Evolutionary conservation across 2,329 filamentous ascomycete genomes (phyloP), one percentile per base, ranked within the genome.

Genomic region (Pseudonectria buxi): DNA sequence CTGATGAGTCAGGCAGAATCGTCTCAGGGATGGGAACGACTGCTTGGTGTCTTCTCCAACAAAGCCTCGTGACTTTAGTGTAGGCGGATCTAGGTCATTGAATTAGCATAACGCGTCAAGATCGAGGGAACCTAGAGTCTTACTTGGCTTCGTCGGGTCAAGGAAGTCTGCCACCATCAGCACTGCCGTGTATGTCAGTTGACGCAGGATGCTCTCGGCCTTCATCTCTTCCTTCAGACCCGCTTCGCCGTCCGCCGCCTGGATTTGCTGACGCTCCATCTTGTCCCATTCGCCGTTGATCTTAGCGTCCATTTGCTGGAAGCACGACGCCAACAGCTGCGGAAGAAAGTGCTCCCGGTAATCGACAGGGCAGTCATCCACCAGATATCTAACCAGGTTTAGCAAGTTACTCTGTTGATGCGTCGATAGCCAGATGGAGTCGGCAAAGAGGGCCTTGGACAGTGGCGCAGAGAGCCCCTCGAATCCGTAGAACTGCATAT

Each of bases 321-420:
- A 96, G 46, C 94, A 80, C 2, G 81, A 77, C 9, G 84, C 75
- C 3, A 98, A 61, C 46, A 98, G 76, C 1, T 86, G 85, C 2
- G 92, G 89, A 24, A 96, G 68, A 55, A 98, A 96, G 35, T 85
- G 78, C 26, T 73, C 68, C 28, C 89, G 78, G 40, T 84, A 76
- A 40, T 83, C 75, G 9, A 86, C 75, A 0, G 92, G 92, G 52
- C 92, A 98, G 49, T 94, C 84, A 51, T 95, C 88, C 11, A 98
- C 88, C 27, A 98, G 68, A 50, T 89, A 86, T 36, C 88, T 77
- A 2, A 92, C 83, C 33, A 96, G 72, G 47, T 92, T 95, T 9
- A 98, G 72, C 32, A 98, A 68, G n/a, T 94, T 87, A 26, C 89
- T 94, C 51, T 95, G 78, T 54, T 98, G 92, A 57, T 98, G 92